Conservation (phyloP, 495 filamentous ascomycete genomes). For the Tetracladium setigerum region DNA sequence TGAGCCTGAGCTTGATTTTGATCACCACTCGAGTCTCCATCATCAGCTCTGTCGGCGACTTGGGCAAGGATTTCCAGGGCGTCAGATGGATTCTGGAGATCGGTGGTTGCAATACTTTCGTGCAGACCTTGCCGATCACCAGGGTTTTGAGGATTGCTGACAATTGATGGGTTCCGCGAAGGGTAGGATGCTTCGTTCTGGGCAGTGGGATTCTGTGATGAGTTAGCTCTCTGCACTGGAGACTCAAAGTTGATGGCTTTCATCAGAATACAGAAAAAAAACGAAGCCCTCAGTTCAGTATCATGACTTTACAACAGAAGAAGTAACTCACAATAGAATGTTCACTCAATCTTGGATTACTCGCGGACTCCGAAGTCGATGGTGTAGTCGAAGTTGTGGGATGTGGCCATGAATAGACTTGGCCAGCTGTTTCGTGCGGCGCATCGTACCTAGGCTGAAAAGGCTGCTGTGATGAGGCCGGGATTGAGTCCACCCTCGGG, state of each 20-base stretch:
- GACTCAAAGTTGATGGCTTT: not conserved
- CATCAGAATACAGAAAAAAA: too few relatives aligned
- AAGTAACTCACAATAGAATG: constrained; percentile 14
- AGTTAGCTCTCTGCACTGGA: not conserved
- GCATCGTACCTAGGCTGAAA: constrained; percentile 10
- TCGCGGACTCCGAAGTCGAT: constrained; percentile 9
- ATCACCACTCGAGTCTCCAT: constrained; percentile 13
- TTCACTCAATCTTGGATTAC: constrained; percentile 15
- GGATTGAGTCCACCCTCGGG: not conserved
- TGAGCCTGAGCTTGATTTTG: constrained; percentile 9
- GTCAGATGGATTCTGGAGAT: constrained; percentile 39
- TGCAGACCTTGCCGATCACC: constrained; percentile 6
- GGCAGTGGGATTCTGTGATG: constrained; percentile 9
- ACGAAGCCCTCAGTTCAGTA: too few relatives aligned
- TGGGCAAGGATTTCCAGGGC: constrained; percentile 38
- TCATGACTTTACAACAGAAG: too few relatives aligned
- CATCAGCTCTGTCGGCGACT: constrained; percentile 32
- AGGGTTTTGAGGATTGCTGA: constrained; percentile 6
- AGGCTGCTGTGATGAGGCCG: not conserved
- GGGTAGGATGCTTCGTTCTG: constrained; percentile 1
- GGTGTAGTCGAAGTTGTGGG: constrained; percentile 6
- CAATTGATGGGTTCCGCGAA: constrained; percentile 9
- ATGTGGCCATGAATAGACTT: constrained; percentile 9
- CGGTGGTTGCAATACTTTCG: constrained; percentile 28
- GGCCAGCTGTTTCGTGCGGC: not conserved